A percentile compares a stretch with the other conserved stretches of the same genome.
phyloP scores from a whole-genome alignment of 495 filamentous ascomycete species.

The Aspergillus mulundensis region DNA sequence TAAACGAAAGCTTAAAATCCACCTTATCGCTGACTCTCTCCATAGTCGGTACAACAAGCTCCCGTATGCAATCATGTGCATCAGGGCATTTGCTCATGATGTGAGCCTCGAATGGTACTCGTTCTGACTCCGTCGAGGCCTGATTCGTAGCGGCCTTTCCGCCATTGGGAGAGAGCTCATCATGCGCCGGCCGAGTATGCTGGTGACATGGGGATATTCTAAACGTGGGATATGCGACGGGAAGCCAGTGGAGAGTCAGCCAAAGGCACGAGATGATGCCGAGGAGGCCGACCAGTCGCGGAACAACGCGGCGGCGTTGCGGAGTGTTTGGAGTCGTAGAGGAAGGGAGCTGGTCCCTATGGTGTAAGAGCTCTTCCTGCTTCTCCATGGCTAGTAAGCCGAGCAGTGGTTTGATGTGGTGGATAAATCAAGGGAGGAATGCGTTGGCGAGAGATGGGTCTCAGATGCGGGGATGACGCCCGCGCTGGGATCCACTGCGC shows the following conservation, averaged over 20 bases:
- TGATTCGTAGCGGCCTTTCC: constrained; percentile 3
- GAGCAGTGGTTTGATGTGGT: background rate
- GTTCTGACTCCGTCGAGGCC: constrained; percentile 14
- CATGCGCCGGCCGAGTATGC: background rate
- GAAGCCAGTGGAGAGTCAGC: constrained; percentile 17
- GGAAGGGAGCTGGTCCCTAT: background rate
- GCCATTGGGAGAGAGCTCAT: background rate
- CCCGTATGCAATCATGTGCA: constrained; percentile 71
- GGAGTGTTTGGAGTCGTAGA: constrained; percentile 7
- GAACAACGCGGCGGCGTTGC: constrained; percentile 18
- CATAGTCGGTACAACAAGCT: constrained; percentile 85
- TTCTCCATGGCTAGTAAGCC: constrained; percentile 12
- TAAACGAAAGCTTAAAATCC: constrained; percentile 85
- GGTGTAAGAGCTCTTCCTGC: background rate
- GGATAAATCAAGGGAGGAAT: constrained; percentile 1
- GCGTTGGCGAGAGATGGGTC: background rate
- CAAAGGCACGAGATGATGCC: constrained; percentile 23
- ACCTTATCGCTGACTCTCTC: constrained; percentile 75
- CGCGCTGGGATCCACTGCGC: background rate
- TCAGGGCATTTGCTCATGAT: constrained; percentile 97
- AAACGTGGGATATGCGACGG: constrained; percentile 3
- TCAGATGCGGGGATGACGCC: background rate
- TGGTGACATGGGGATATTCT: constrained; percentile 12
- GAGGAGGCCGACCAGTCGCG: constrained; percentile 14
- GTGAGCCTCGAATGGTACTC: constrained; percentile 80